Evolutionary conservation across 2,329 filamentous ascomycete genomes (phyloP).

Genomic region (Fusarium sp.): DNA sequence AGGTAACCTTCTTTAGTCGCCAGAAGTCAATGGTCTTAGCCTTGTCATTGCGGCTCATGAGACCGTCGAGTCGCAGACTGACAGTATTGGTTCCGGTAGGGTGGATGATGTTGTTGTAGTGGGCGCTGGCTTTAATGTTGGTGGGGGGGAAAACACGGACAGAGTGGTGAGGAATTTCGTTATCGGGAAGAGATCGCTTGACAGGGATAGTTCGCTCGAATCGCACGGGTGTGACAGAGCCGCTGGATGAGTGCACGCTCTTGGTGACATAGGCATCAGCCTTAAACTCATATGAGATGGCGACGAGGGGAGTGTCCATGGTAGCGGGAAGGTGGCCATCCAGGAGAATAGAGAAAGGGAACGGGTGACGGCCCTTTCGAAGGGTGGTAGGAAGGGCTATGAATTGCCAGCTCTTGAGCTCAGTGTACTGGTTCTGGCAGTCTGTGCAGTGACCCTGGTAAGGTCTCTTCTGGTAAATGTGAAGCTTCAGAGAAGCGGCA

Average conservation of each 20-base stretch:
- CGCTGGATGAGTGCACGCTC: conserved; percentile 58
- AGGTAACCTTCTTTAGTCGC: conserved; percentile 91
- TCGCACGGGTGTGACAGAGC: conserved; percentile 64
- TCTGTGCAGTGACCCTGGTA: conserved; percentile 82
- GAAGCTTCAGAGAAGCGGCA: conserved; percentile 77
- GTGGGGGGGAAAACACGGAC: conserved; percentile 97
- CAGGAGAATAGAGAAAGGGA: conserved; percentile 90
- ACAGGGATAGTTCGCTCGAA: conserved; percentile 78
- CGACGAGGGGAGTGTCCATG: conserved; percentile 78
- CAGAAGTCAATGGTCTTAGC: conserved; percentile 82
- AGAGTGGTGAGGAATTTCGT: conserved; percentile 86
- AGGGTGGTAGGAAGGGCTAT: conserved; percentile 68
- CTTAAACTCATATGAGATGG: conserved; percentile 82
- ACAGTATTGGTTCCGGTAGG: conserved; percentile 86
- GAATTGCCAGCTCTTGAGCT: conserved; percentile 85
- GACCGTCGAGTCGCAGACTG: conserved; percentile 85
- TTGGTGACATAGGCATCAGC: conserved; percentile 73
- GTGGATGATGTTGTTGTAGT: conserved; percentile 85
- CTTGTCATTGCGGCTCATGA: conserved; percentile 76
- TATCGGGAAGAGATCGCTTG: conserved; percentile 79
- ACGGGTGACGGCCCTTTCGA: conserved; percentile 73
- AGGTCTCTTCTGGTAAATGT: conserved; percentile 82
- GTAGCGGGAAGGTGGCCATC: conserved; percentile 87
- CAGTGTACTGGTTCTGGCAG: conserved; percentile 77
- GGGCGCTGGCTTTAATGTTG: conserved; percentile 87